Percentiles rank a stretch among this genome's conserved stretches.
phyloP scores from a whole-genome alignment of 2,329 filamentous ascomycete genomes.

The Paecilomyces variotii region DNA sequence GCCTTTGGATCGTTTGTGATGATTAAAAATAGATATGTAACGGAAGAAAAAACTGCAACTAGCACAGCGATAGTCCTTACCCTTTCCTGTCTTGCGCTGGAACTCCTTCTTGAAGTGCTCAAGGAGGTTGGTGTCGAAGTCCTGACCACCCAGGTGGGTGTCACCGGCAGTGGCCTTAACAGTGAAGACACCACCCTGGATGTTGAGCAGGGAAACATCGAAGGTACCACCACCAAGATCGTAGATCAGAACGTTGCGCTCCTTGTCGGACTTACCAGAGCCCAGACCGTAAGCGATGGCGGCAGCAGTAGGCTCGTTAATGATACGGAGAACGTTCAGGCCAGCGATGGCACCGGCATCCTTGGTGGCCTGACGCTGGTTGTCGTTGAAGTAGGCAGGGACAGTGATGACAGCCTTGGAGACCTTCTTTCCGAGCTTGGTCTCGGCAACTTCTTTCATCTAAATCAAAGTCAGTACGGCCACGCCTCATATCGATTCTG shows the following conservation, averaged over 20 bases:
- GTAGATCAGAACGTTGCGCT: slow-evolving; percentile 99
- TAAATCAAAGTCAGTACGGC: slow-evolving; percentile 31
- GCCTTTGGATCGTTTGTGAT: not conserved
- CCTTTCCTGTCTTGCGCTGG: slow-evolving; percentile 66
- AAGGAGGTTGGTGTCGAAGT: slow-evolving; percentile 93
- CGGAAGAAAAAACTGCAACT: slow-evolving; percentile 5
- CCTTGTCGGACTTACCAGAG: slow-evolving; percentile 89
- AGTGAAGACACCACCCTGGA: slow-evolving; percentile 98
- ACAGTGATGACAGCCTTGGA: slow-evolving; percentile 99
- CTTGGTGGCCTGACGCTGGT: slow-evolving; percentile 99
- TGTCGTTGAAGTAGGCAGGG: slow-evolving; percentile 99
- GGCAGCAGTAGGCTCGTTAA: slow-evolving; percentile 98
- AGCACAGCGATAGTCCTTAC: not conserved
- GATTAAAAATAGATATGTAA: not conserved
- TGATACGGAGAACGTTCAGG: slow-evolving; percentile 98
- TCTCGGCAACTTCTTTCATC: slow-evolving; percentile 99
- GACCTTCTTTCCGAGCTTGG: slow-evolving; percentile 97
- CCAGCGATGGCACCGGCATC: slow-evolving; percentile 96
- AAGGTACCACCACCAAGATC: slow-evolving; percentile 99
- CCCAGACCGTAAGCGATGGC: slow-evolving; percentile 98
- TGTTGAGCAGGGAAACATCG: slow-evolving; percentile 98
- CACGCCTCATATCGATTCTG: not conserved
- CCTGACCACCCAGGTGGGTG: slow-evolving; percentile 89
- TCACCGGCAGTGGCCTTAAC: slow-evolving; percentile 98
- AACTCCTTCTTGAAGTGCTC: slow-evolving; percentile 98